Conservation (phyloP, 345 rosid species). For the Corchorus olitorius region DNA sequence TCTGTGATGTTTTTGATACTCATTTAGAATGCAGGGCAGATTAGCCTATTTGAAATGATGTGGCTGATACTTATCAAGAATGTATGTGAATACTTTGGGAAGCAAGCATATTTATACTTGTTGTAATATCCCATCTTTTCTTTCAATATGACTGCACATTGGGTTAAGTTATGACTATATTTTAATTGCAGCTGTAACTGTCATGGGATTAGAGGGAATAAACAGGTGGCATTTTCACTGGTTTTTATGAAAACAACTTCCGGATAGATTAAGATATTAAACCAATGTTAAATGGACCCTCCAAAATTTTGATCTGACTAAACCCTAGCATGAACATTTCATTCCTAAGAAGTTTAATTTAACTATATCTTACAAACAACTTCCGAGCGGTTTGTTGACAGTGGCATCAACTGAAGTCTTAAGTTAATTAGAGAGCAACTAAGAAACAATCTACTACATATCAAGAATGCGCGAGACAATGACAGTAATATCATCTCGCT, state of each 20-base stretch:
- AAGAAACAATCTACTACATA: background rate
- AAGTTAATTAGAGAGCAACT: background rate
- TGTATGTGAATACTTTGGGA: background rate
- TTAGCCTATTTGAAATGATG: background rate
- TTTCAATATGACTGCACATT: too few species aligned
- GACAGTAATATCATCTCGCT: constrained; percentile 27
- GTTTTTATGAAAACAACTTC: too few species aligned
- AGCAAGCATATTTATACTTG: too few species aligned
- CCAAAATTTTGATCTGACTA: background rate
- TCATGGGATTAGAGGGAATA: too few species aligned
- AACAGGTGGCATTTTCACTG: too few species aligned
- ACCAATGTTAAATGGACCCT: too few species aligned
- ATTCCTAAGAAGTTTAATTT: background rate
- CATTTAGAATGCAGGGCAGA: background rate
- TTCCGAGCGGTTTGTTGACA: background rate
- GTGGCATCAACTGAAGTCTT: background rate
- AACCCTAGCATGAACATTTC: background rate
- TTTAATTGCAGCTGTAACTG: too few species aligned
- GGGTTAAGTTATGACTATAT: too few species aligned
- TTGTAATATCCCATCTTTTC: too few species aligned
- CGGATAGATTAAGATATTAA: too few species aligned
- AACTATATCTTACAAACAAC: constrained; percentile 4
- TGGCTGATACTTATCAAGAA: background rate
- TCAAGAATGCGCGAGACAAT: constrained; percentile 19
- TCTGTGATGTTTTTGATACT: background rate